Evolutionary conservation across 257 asterid genomes (phyloP), one percentile per base, ranked within the genome.

Genomic region (Nicotiana tomentosiformis): DNA sequence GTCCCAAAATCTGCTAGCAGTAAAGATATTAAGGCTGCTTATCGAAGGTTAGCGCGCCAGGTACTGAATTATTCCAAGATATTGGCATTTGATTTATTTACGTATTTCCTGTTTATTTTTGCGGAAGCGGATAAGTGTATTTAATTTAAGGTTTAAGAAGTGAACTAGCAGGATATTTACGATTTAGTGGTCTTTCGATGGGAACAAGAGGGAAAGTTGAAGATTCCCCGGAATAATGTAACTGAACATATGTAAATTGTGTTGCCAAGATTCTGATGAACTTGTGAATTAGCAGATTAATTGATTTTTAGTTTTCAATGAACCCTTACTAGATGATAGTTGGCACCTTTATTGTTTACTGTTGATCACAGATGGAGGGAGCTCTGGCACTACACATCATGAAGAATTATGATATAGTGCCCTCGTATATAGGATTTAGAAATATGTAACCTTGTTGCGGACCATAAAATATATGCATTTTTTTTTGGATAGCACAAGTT

Each of bases 11-110:
- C 98, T 51, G 98, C 99, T 81, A 88, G 81, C 53, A 58, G 58
- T 78, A 94, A 96, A 90, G 99, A 94, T 20, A 96, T 96, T 65
- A 96, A 96, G 85, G 91, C 98, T 77, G 99, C 99, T 82, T 96
- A 94, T 84, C 91, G 99, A 81, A 94, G 83, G 87, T 84, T 96
- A 86, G 99, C 99, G 80, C 93, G 99, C 56, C 97, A 96, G 99
- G 98, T 94, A 89, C 84, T 77, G 30, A 61, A 29, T 76, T 83
- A 53, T 16, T 79, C 16, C 12, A 16, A n/a, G 66, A 11, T 58
- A 56, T 66, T 60, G 78, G 56, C 86, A 82, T 18, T 67, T 10
- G 4, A 68, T 33, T 11, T 60, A 14, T 12, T 66, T 70, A 53
- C 58, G 3, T 30, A 8, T 35, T 23, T 8, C 30, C 30, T n/a